Conservation (phyloP, 1,139 yeast species). For the Lodderomyces orthopsilosis region DNA sequence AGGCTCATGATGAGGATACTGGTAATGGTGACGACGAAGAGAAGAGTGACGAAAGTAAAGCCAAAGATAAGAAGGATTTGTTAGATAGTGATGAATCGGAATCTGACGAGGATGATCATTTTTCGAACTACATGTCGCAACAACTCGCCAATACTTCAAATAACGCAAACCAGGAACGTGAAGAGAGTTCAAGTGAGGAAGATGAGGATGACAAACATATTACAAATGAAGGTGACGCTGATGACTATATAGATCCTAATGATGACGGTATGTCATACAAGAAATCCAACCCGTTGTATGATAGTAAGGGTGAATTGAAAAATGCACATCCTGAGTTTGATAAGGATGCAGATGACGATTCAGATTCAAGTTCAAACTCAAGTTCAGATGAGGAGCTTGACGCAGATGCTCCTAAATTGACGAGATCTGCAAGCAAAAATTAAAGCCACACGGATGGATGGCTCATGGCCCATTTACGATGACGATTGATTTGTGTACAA, state of each 20-base stretch:
- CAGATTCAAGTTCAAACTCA: conserved; percentile 8
- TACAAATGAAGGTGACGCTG: conserved; percentile 63
- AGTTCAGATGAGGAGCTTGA: conserved; percentile 20
- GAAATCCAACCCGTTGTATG: conserved; percentile 61
- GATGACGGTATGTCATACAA: conserved; percentile 78
- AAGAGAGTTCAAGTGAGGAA: conserved; percentile 23
- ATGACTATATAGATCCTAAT: conserved; percentile 75
- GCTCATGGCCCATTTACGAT: background rate
- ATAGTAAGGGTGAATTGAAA: conserved; percentile 36
- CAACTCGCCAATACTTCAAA: conserved; percentile 55
- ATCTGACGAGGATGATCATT: conserved; percentile 39
- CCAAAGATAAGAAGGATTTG: conserved; percentile 11
- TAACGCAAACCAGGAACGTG: conserved; percentile 36
- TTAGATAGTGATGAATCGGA: conserved; percentile 27
- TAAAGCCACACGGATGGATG: conserved; percentile 13
- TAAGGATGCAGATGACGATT: conserved; percentile 8
- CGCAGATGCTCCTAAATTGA: conserved; percentile 27
- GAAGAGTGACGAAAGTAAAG: background rate
- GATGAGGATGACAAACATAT: conserved; percentile 27
- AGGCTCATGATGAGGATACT: background rate
- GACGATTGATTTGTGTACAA: background rate
- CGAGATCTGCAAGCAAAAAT: conserved; percentile 45
- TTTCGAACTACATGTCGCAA: conserved; percentile 81
- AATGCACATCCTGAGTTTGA: conserved; percentile 3
- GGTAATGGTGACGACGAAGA: conserved; percentile 13